Evolutionary conservation across 176 grass and related monocot species (phyloP).

Genomic region (Saccharum spontaneum): DNA sequence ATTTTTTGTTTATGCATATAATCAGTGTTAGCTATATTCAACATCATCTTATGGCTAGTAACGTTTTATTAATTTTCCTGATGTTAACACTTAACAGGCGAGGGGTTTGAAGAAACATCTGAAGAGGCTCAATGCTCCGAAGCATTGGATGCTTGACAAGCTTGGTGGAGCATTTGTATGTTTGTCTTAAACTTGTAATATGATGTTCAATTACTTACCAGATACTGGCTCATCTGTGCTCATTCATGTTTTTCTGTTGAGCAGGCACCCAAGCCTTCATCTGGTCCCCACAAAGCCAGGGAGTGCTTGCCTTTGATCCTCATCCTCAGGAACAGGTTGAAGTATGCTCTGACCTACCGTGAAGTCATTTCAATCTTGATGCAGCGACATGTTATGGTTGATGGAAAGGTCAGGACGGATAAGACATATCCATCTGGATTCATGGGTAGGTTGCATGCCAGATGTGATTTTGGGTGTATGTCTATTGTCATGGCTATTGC

Average conservation of each 20-base stretch:
- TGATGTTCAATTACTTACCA: not conserved
- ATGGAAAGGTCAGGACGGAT: conserved; percentile 52
- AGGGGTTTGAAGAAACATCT: conserved; percentile 42
- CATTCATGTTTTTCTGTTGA: not conserved
- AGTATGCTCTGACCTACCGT: conserved; percentile 50
- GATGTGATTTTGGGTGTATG: not conserved
- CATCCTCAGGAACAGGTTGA: conserved; percentile 54
- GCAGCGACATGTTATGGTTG: conserved; percentile 51
- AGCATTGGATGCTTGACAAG: conserved; percentile 44
- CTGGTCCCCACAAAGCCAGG: conserved; percentile 45
- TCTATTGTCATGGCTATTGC: not conserved
- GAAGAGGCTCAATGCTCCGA: conserved; percentile 38
- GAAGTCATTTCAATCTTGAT: conserved; percentile 56
- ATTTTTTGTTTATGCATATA: not conserved
- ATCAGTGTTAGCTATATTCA: not conserved
- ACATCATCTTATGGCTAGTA: not conserved
- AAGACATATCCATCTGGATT: conserved; percentile 54
- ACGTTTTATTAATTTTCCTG: not conserved
- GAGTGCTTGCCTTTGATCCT: conserved; percentile 54
- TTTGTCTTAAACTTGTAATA: not conserved
- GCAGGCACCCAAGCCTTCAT: conserved; percentile 56
- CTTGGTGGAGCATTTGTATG: conserved; percentile 41
- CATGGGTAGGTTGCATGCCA: conserved; percentile 32
- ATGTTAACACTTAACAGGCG: conserved; percentile 3
- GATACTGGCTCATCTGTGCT: not conserved